Base-by-base conservation (phyloP, 1,284 basidiomycete genomes). In the Cutaneotrichosporon sp. region DNA sequence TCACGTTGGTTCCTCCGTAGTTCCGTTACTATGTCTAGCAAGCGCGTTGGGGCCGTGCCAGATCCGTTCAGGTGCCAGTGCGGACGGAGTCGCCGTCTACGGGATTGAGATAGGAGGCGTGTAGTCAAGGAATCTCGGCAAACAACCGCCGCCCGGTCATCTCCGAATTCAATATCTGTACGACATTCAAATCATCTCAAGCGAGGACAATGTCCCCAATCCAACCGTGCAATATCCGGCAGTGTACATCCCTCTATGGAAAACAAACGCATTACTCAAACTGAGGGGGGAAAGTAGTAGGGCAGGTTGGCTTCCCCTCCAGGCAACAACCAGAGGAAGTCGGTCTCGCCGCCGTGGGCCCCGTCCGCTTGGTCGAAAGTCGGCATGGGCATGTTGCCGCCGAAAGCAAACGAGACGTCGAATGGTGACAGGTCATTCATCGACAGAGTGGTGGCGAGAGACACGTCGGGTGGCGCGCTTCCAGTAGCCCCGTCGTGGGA, bases 301-400 rank as follows among this genome's bases (percentile, higher is more conserved):
- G 60, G 60, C 14, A 62, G 26, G 21, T 55, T 62, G 14, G 32
- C 50, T 16, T 62, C 60, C 1, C 53, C 53, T 13, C 60, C 60
- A 30, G 60, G 60, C 22, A 62, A 18, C 16, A 62, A 31, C 60
- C 60, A 62, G 2, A 49, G 34, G 26, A 62, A 62, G 34, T 62
- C 60, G 4, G 40, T 47, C 31, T 58, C 56, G 1, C 42, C 31
- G 21, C 21, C 22, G 50, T 53, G 31, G 7, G 40, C 58, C 14
- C 47, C 50, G 46, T 59, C 46, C n/a, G 18, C 46, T 14, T 50
- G 58, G 36, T 60, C 49, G 36, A 51, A 13, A 14, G 32, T 60
- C 0, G 58, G 58, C 58, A 60, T 60, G 8, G 58, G 58, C 34
- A 60, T 47, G 32, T 58, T 58, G 22, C 58, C 58, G 6, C 36